Percentiles rank a stretch among this genome's conserved stretches.
Conservation (phyloP, 768 basidiomycete species). For the Leccinum truebloodii region DNA sequence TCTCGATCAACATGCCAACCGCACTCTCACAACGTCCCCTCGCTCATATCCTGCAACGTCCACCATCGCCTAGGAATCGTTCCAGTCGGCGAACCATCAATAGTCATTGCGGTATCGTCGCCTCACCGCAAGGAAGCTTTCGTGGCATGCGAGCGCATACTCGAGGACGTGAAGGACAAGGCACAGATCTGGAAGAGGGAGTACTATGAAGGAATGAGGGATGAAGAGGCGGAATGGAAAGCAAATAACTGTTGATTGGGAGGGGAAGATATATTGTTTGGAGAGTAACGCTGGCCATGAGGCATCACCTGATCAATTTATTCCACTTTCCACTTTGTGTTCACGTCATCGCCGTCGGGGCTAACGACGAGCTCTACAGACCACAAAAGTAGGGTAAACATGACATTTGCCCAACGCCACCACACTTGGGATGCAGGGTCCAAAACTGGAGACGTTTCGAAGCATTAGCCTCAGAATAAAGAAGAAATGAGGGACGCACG, state of each 20-base stretch:
- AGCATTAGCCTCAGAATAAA: conserved; percentile 2
- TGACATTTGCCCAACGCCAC: conserved; percentile 93
- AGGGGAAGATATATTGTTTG: conserved; percentile 1
- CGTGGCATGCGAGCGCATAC: conserved; percentile 71
- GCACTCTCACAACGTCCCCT: conserved; percentile 22
- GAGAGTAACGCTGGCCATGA: conserved; percentile 10
- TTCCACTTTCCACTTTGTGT: conserved; percentile 81
- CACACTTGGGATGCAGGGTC: conserved; percentile 91
- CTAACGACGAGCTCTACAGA: conserved; percentile 78
- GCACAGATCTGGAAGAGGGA: conserved; percentile 94
- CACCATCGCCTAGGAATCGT: conserved; percentile 79
- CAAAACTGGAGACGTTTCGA: conserved; percentile 51
- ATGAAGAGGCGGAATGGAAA: conserved; percentile 70
- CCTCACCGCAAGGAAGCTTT: conserved; percentile 86
- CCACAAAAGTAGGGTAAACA: conserved; percentile 84
- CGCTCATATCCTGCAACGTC: conserved; percentile 60
- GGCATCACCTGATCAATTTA: conserved; percentile 17
- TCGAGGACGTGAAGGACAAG: conserved; percentile 83
- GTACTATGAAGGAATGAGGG: conserved; percentile 71
- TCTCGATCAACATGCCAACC: conserved; percentile 46
- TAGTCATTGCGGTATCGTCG: conserved; percentile 82
- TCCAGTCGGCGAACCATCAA: conserved; percentile 77
- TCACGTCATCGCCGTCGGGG: conserved; percentile 66
- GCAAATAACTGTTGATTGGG: conserved; percentile 43
- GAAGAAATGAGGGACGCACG: conserved; percentile 46